These are phyloP conservation scores for Aspergillus fijiensis DNA, from an alignment of 2,329 filamentous ascomycete species.

Conservation along the genomic window DNA sequence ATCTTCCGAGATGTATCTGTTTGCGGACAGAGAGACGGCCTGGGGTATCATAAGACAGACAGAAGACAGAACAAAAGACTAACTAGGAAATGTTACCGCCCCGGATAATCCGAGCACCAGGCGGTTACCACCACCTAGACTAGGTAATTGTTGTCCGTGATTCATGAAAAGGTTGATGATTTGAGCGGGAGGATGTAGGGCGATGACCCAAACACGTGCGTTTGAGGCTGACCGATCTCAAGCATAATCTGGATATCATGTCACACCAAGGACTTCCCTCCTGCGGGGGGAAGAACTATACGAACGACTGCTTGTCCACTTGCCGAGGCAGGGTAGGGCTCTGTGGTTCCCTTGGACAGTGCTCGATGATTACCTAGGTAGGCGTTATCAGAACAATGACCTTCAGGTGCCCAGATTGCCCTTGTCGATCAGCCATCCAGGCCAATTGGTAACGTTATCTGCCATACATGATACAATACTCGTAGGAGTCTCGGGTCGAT, in stretches of 20 bases:
- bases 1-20: neutral
- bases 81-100: neutral
- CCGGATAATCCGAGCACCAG: neutral
- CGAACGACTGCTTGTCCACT: neutral
- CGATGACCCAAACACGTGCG: neutral
- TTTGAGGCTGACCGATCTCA: neutral
- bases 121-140: neutral
- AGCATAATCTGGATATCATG: neutral
- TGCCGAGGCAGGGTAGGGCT: neutral
- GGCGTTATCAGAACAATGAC: neutral
- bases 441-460: too few relatives aligned
- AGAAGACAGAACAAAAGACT: too few relatives aligned
- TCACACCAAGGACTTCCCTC: neutral
- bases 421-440: neutral
- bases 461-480: too few relatives aligned
- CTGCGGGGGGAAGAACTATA: neutral
- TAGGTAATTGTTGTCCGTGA: neutral
- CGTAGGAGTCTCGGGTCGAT: neutral
- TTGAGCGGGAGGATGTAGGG: neutral
- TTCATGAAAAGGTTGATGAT: neutral
- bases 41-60: too few relatives aligned
- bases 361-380: neutral
- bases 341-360: neutral
- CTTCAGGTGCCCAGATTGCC: neutral
- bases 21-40: neutral